These are phyloP conservation scores for Paramecium octaurelia DNA, from an alignment of 73 alveolate species.

Conservation along the genomic window DNA sequence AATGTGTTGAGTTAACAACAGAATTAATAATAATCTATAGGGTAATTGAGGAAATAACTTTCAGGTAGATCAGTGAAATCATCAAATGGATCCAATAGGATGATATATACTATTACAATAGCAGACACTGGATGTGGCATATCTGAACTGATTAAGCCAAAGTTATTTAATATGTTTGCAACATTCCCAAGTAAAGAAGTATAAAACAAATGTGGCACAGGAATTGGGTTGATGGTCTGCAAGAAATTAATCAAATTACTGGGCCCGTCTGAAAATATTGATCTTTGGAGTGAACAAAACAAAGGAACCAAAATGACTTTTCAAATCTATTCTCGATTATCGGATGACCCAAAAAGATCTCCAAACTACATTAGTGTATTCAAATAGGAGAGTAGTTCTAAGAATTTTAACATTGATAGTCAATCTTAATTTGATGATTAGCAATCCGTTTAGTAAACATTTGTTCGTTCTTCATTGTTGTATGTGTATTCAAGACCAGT, in stretches of 20 bases:
- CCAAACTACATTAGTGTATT: constrained; percentile 40
- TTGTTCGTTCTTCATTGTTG: background rate
- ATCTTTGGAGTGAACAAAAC: constrained; percentile 40
- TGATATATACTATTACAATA: constrained; percentile 18
- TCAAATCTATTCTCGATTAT: constrained; percentile 15
- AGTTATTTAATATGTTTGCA: constrained; percentile 55
- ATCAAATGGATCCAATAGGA: background rate
- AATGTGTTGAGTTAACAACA: background rate
- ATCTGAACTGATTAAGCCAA: constrained; percentile 52
- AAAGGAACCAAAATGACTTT: constrained; percentile 58
- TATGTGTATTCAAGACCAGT: background rate
- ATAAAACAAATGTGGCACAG: constrained; percentile 44
- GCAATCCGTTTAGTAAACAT: background rate
- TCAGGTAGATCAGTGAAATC: background rate
- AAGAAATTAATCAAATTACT: constrained; percentile 36
- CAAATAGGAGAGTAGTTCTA: constrained; percentile 27
- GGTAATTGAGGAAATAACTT: constrained; percentile 3
- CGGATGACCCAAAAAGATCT: background rate
- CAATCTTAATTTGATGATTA: background rate
- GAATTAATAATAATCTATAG: background rate
- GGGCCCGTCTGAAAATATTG: constrained; percentile 52
- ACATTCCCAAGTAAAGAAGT: constrained; percentile 37
- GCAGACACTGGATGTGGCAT: constrained; percentile 63
- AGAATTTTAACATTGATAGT: background rate
- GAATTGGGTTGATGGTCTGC: constrained; percentile 56